phyloP scores from a whole-genome alignment of 345 rosid genomes.

The Hypericum perforatum region DNA sequence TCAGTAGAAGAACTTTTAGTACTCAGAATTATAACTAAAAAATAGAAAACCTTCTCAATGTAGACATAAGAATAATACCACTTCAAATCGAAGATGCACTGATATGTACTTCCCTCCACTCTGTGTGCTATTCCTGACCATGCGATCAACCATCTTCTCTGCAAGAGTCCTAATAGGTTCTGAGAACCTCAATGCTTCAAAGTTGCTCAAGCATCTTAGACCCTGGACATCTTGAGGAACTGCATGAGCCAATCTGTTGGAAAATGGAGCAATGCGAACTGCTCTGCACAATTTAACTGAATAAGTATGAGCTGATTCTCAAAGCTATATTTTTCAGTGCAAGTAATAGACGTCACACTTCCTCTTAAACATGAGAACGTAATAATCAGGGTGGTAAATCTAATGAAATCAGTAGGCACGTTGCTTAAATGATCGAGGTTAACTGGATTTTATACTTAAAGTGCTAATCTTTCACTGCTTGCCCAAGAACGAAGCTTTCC shows the following conservation, averaged over 20 bases:
- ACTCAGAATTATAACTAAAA: constrained; percentile 4
- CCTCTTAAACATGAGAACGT: too few species aligned
- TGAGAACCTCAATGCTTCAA: constrained; percentile 73
- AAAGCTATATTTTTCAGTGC: too few species aligned
- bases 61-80: constrained; percentile 31
- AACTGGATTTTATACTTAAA: too few species aligned
- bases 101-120: constrained; percentile 77
- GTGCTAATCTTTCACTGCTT: too few species aligned
- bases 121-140: constrained; percentile 54
- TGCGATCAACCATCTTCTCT: constrained; percentile 84
- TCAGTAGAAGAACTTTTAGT: constrained; percentile 7
- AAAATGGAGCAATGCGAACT: constrained; percentile 95
- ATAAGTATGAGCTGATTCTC: background rate
- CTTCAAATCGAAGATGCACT: constrained; percentile 96
- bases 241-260: constrained; percentile 85
- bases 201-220: constrained; percentile 81
- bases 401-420: too few species aligned
- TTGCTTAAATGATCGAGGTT: too few species aligned
- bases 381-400: too few species aligned
- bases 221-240: constrained; percentile 73
- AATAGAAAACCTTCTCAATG: background rate
- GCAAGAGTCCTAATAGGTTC: constrained; percentile 79
- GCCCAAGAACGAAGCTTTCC: too few species aligned
- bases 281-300: constrained; percentile 47
- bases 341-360: too few species aligned